phyloP scores from a whole-genome alignment of 2,329 filamentous ascomycete genomes.

The Curvularia spicifera region DNA sequence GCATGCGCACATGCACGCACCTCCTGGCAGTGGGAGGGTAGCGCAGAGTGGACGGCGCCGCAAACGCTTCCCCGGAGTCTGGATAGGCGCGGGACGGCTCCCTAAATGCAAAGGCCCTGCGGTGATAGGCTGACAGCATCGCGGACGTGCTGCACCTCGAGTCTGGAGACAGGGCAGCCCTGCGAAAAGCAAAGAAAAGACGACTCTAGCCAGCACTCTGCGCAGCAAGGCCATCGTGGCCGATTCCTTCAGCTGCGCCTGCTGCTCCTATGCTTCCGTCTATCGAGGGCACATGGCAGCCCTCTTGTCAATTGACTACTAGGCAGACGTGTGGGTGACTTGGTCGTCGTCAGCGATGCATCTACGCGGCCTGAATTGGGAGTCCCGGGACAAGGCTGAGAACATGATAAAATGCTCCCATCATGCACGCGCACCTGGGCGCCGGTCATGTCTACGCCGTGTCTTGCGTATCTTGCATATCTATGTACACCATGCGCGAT shows the following conservation, averaged over 20 bases:
- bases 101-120: constrained; percentile 5
- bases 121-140: constrained; percentile 26
- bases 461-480: constrained; percentile 8
- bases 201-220: constrained; percentile 4
- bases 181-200: constrained; percentile 16
- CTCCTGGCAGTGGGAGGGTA: constrained; percentile 24
- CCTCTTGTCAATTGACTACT: constrained; percentile 20
- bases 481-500: neutral
- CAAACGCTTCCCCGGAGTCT: constrained; percentile 30
- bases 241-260: neutral
- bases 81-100: constrained; percentile 24
- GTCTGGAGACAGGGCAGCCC: constrained; percentile 7
- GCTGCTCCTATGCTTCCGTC: neutral
- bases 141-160: constrained; percentile 7
- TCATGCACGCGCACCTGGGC: neutral
- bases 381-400: constrained; percentile 1
- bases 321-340: constrained; percentile 32
- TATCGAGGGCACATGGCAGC: constrained; percentile 25
- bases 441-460: constrained; percentile 3
- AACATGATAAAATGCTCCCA: constrained; percentile 3
- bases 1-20: constrained; percentile 21
- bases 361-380: constrained; percentile 14
- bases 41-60: constrained; percentile 19
- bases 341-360: constrained; percentile 32
- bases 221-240: neutral